phyloP scores from a whole-genome alignment of 2,329 filamentous ascomycete species.

The Colletotrichum filicis region DNA sequence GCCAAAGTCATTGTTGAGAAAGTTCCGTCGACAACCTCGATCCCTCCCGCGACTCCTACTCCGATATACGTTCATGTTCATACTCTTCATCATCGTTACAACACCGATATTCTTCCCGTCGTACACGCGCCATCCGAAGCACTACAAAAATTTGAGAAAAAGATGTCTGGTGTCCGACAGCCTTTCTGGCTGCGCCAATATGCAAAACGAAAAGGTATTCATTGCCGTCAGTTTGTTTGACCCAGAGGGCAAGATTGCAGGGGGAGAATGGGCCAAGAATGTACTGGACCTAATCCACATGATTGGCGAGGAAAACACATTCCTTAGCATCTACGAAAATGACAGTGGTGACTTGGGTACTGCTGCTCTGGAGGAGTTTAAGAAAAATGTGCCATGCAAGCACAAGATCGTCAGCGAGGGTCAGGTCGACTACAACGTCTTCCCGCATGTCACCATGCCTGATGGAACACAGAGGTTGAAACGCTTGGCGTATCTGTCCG shows the following conservation, averaged over 20 bases:
- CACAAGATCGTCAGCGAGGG: slow-evolving; percentile 69
- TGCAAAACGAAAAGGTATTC: slow-evolving; percentile 72
- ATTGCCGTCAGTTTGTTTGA: slow-evolving; percentile 80
- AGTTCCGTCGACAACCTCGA: slow-evolving; percentile 31
- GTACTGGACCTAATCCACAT: slow-evolving; percentile 72
- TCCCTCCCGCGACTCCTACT: slow-evolving; percentile 29
- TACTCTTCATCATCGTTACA: slow-evolving; percentile 45
- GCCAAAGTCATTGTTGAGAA: slow-evolving; percentile 23
- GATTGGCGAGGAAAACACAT: slow-evolving; percentile 75
- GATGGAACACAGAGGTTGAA: slow-evolving; percentile 73
- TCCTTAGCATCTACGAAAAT: slow-evolving; percentile 80
- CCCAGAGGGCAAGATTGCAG: slow-evolving; percentile 66
- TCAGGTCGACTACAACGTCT: slow-evolving; percentile 63
- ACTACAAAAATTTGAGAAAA: slow-evolving; percentile 47
- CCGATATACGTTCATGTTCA: slow-evolving; percentile 40
- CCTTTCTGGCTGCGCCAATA: slow-evolving; percentile 50
- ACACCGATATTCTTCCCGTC: slow-evolving; percentile 54
- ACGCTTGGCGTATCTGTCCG: slow-evolving; percentile 78
- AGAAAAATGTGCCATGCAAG: slow-evolving; percentile 54
- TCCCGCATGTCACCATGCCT: slow-evolving; percentile 71
- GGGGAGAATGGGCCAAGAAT: slow-evolving; percentile 71
- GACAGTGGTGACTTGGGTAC: slow-evolving; percentile 69
- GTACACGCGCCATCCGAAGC: slow-evolving; percentile 52
- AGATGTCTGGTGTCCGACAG: slow-evolving; percentile 43
- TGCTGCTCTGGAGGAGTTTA: slow-evolving; percentile 63